These are phyloP conservation scores for Wickerhamiella parazyma DNA, from an alignment of 805 yeast species.

Conservation along the genomic window DNA sequence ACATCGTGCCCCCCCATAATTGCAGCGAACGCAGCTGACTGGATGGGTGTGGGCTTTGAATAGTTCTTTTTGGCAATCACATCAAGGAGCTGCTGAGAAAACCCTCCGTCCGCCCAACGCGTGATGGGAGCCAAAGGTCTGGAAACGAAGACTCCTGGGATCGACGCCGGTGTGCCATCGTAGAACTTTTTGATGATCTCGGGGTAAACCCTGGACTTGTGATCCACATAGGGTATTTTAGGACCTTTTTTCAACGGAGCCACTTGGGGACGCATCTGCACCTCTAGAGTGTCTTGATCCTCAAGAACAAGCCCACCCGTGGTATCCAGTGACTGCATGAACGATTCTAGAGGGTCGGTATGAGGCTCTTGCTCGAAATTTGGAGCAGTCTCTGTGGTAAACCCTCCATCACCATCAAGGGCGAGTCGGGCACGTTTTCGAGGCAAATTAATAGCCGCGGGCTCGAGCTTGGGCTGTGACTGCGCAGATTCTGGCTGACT, in stretches of 20 bases:
- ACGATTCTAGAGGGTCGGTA: background rate
- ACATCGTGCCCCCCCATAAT: constrained; percentile 83
- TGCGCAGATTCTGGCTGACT: too few relatives aligned
- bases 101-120: constrained; percentile 72
- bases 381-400: background rate
- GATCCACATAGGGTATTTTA: constrained; percentile 34
- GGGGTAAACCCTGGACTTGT: constrained; percentile 32
- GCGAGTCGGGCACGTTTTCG: background rate
- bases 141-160: background rate
- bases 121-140: constrained; percentile 24
- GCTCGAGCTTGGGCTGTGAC: background rate
- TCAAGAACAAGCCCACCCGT: background rate
- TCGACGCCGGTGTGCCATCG: background rate
- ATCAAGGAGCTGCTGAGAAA: constrained; percentile 44
- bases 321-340: background rate
- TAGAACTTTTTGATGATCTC: constrained; percentile 9
- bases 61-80: constrained; percentile 42
- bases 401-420: background rate
- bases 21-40: constrained; percentile 80
- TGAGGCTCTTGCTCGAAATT: background rate
- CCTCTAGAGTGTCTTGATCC: background rate
- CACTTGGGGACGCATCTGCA: background rate
- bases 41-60: constrained; percentile 69
- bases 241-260: background rate
- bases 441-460: background rate